Evolutionary conservation across 75 land plant genomes (phyloP).

Genomic region (Cupressus sempervirens): DNA sequence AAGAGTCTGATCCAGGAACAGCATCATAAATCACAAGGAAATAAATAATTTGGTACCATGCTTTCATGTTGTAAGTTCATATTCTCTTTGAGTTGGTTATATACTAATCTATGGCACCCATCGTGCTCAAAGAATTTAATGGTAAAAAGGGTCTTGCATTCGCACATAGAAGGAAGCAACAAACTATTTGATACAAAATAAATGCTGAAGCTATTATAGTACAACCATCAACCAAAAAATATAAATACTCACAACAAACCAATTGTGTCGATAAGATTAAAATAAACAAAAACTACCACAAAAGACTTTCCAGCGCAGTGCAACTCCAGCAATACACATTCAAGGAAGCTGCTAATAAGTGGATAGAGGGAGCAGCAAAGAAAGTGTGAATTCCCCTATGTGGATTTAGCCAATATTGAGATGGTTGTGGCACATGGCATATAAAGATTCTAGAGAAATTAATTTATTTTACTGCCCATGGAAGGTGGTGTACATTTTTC

Average conservation of each 20-base stretch:
- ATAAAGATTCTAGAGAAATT: too few species aligned
- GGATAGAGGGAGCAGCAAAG: neutral
- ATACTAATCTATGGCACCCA: neutral
- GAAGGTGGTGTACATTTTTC: too few species aligned
- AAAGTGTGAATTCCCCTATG: neutral
- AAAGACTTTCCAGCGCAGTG: too few species aligned
- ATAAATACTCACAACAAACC: neutral
- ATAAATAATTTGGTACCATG: neutral
- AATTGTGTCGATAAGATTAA: too few species aligned
- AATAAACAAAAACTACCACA: too few species aligned
- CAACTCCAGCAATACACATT: neutral
- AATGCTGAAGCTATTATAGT: neutral
- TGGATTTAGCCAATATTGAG: neutral
- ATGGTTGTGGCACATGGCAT: neutral
- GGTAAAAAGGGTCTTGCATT: neutral
- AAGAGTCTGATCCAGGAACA: neutral
- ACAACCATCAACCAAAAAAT: neutral
- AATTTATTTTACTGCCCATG: too few species aligned
- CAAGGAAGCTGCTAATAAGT: neutral
- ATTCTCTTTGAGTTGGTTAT: neutral
- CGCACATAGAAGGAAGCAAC: neutral
- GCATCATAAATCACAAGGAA: neutral
- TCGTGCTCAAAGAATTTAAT: neutral
- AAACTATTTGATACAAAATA: neutral
- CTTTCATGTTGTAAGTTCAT: neutral